These are phyloP conservation scores for Camptophora hylomeconis DNA, from an alignment of 2,329 filamentous ascomycete species.

Conservation along the genomic window DNA sequence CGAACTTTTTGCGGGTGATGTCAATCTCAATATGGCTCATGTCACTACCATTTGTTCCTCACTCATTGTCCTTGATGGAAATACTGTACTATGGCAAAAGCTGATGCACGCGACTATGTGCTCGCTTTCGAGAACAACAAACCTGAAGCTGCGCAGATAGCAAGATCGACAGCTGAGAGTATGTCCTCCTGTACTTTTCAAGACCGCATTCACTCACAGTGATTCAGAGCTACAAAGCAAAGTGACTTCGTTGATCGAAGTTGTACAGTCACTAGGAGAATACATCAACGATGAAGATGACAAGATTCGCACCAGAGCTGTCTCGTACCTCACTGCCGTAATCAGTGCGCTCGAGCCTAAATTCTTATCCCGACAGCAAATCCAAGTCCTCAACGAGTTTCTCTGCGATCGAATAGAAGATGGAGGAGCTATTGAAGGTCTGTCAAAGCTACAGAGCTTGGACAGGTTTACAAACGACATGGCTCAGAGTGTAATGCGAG, in stretches of 20 bases:
- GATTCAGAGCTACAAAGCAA: constrained; percentile 43
- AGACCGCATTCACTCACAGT: constrained; percentile 1
- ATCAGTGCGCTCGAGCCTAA: constrained; percentile 38
- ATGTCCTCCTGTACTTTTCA: constrained; percentile 5
- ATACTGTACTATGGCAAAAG: constrained; percentile 24
- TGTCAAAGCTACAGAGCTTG: constrained; percentile 45
- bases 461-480: constrained; percentile 48
- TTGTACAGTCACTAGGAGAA: constrained; percentile 52
- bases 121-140: constrained; percentile 34
- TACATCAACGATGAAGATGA: constrained; percentile 56
- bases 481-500: constrained; percentile 39
- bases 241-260: constrained; percentile 46
- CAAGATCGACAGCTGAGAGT: constrained; percentile 32
- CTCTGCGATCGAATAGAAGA: constrained; percentile 52
- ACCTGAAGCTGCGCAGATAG: constrained; percentile 32
- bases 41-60: no score
- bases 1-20: no score
- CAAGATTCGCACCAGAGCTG: constrained; percentile 45
- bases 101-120: constrained; percentile 35
- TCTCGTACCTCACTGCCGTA: constrained; percentile 30
- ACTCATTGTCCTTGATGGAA: no score
- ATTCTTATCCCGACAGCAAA: constrained; percentile 47
- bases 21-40: no score
- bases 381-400: constrained; percentile 50
- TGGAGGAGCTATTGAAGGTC: constrained; percentile 45